Base-by-base conservation (phyloP, 495 filamentous ascomycete genomes). In the Xylona heveae region DNA sequence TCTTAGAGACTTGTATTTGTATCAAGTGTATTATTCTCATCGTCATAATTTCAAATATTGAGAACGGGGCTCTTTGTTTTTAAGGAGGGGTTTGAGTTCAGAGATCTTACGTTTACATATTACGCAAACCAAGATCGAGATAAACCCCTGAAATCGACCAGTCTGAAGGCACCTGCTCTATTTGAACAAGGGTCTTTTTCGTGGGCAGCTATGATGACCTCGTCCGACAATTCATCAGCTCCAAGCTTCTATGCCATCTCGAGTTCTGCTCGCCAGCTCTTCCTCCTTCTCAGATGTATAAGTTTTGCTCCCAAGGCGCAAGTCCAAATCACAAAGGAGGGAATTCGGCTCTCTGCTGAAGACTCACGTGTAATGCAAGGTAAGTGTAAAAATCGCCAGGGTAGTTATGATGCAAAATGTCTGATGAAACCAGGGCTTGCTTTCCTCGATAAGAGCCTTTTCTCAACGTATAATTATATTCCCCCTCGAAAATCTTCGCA, bases 271-370 rank as follows among this genome's bases (percentile, higher is more conserved):
- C 68, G 81, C 25, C 82, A 91, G 38, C 67, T 97, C 28, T 83
- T 77, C 47, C 72, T 78, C n/a, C 65, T 95, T 6, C 69, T 97
- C 19, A 77, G 80, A 39, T 90, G 82, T 45, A 77, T 91, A 47
- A 68, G 69, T 35, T 92, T 91, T 47, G 64, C 73, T 6, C 55
- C 68, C 28, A 85, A 76, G 55, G 73, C 78, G 13, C 76, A 83
- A 31, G 74, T 94, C 24, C 76, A 81, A 41, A 75, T 94, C 37
- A 76, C 74, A 9, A 62, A 65, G 6, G 74, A 84, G 29, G 83
- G 84, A 7, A 57, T 97, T 34, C 71, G 79, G 36, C 84, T 97
- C 47, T 74, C 77, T 16, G 78, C 71, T 15, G 83, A 94, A 44
- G 76, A 92, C 38, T 68, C 68, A 14, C 72, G 71, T 18, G 75